Evolutionary conservation across 2,329 filamentous ascomycete species (phyloP).

Genomic region (Aspergillus amoenus): DNA sequence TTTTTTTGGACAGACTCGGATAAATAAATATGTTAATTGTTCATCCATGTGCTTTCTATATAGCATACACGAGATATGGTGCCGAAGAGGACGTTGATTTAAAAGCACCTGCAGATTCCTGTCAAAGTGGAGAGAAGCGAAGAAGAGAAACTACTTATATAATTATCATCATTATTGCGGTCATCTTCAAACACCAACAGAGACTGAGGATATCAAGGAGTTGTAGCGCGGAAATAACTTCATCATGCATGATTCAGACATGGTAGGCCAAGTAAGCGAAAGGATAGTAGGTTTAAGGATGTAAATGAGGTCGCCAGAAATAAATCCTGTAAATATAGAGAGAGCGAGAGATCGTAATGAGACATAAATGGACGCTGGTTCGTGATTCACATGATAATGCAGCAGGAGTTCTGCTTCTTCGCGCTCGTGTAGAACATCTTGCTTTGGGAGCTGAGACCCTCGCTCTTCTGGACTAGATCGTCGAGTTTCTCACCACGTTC

Average conservation of each 20-base stretch:
- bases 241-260: slow-evolving; percentile 1
- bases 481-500: slow-evolving; percentile 97
- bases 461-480: slow-evolving; percentile 87
- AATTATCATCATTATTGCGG: not conserved
- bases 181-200: not conserved
- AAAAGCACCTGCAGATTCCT: not conserved
- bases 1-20: not conserved
- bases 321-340: not conserved
- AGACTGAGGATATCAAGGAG: not conserved
- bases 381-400: slow-evolving; percentile 59
- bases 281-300: not conserved
- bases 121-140: too few relatives aligned
- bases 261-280: not conserved
- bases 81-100: not conserved
- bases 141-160: not conserved
- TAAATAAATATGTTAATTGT: not conserved
- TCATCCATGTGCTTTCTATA: slow-evolving; percentile 1
- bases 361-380: slow-evolving; percentile 1
- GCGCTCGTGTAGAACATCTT: slow-evolving; percentile 92
- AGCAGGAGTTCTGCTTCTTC: slow-evolving; percentile 80
- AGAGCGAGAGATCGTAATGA: not conserved
- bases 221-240: not conserved
- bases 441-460: slow-evolving; percentile 83
- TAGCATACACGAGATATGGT: slow-evolving; percentile 1
- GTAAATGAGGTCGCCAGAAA: not conserved